phyloP scores from a whole-genome alignment of 768 basidiomycete genomes.

The Lactarius trivialis region DNA sequence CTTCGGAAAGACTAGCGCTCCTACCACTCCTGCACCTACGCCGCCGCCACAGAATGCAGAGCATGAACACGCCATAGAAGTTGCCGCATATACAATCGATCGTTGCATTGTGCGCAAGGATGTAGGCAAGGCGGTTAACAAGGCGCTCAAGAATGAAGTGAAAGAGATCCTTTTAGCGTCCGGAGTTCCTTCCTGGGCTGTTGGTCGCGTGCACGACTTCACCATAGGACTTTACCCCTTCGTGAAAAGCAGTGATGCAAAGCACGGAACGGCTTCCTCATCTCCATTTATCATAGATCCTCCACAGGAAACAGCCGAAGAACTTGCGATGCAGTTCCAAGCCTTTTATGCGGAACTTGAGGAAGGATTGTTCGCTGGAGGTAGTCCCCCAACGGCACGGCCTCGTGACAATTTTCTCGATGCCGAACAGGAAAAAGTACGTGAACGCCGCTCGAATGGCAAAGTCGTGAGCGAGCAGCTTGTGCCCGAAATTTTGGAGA shows the following conservation, averaged over 20 bases:
- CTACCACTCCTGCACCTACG: slow-evolving; percentile 18
- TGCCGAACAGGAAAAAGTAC: slow-evolving; percentile 21
- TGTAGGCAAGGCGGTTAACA: slow-evolving; percentile 47
- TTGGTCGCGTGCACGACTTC: slow-evolving; percentile 53
- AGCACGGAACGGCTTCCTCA: slow-evolving; percentile 11
- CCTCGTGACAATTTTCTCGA: slow-evolving; percentile 23
- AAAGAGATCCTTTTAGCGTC: slow-evolving; percentile 39
- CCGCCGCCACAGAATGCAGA: slow-evolving; percentile 20
- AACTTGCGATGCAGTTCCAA: slow-evolving; percentile 52
- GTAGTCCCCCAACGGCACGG: slow-evolving; percentile 30
- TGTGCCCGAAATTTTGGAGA: slow-evolving; percentile 58
- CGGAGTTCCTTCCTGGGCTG: slow-evolving; percentile 48
- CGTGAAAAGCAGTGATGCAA: slow-evolving; percentile 28
- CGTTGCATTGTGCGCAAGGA: slow-evolving; percentile 47
- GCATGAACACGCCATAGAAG: slow-evolving; percentile 40
- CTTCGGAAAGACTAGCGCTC: slow-evolving; percentile 20
- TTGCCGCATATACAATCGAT: slow-evolving; percentile 56
- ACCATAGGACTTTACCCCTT: slow-evolving; percentile 53
- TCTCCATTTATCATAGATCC: slow-evolving; percentile 37
- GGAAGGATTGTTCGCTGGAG: slow-evolving; percentile 47
- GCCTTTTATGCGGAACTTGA: slow-evolving; percentile 64
- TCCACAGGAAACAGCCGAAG: slow-evolving; percentile 44
- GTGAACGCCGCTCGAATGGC: slow-evolving; percentile 17
- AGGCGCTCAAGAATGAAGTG: slow-evolving; percentile 49
- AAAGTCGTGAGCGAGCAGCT: slow-evolving; percentile 30